Conservation (phyloP, 2,329 filamentous ascomycete species). For the Apiospora hydei region DNA sequence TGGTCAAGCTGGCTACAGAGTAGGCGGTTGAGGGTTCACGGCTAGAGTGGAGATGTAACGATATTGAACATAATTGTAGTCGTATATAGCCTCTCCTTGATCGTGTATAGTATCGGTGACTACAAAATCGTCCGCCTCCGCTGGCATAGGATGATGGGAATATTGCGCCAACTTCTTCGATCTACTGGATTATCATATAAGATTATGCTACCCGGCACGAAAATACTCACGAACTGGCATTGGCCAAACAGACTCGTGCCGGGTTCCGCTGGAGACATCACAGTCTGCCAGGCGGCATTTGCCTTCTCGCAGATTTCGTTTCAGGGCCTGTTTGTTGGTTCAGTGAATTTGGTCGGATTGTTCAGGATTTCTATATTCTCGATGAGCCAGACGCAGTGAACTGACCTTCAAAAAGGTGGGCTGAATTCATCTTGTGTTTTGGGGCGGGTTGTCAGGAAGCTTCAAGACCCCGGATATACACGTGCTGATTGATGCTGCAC, state of each 20-base stretch:
- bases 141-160: neutral
- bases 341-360: neutral
- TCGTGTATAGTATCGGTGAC: neutral
- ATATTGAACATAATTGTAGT: neutral
- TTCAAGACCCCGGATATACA: neutral
- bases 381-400: neutral
- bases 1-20: slow-evolving; percentile 48
- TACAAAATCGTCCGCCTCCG: neutral
- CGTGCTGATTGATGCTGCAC: neutral
- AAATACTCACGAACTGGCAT: too few species aligned
- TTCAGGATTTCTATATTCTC: too few species aligned
- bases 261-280: too few species aligned
- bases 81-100: neutral
- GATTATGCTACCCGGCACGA: neutral
- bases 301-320: neutral
- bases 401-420: neutral
- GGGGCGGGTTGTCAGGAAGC: neutral
- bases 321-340: neutral
- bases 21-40: neutral
- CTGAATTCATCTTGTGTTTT: neutral
- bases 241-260: too few species aligned
- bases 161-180: neutral
- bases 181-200: neutral
- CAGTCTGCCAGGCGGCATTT: neutral
- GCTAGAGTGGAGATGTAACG: neutral